A percentile compares a stretch with the other conserved stretches of the same genome.
These are phyloP conservation scores for Sequoiadendron giganteum DNA, from an alignment of 75 land plant species.

Conservation along the genomic window DNA sequence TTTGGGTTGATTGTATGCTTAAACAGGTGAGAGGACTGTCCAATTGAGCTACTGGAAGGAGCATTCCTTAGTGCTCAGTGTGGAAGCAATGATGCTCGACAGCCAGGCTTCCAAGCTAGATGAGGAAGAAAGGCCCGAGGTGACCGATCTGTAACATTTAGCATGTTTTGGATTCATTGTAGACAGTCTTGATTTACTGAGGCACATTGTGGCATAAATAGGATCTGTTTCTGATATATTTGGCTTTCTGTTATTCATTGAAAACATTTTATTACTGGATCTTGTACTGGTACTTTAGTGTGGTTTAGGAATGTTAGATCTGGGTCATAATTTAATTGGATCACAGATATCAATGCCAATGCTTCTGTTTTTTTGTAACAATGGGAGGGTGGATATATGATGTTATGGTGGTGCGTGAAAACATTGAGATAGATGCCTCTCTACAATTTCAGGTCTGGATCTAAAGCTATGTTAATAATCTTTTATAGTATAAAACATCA, in stretches of 20 bases:
- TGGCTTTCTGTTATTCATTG: background rate
- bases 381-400: background rate
- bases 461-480: background rate
- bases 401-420: background rate
- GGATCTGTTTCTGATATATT: background rate
- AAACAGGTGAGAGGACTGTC: constrained; percentile 47
- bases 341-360: background rate
- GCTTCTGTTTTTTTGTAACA: background rate
- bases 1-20: background rate
- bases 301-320: background rate
- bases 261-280: background rate
- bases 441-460: background rate
- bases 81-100: constrained; percentile 99
- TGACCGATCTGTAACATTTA: constrained; percentile 14
- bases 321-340: background rate
- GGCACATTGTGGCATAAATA: background rate
- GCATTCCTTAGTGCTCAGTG: constrained; percentile 70
- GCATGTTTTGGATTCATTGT: background rate
- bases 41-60: constrained; percentile 94
- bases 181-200: background rate
- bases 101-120: constrained; percentile 91
- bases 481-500: background rate
- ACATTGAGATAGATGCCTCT: background rate
- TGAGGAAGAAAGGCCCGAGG: constrained; percentile 95
- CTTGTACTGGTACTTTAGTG: background rate